These are phyloP conservation scores for Aspergillus fijiensis DNA, from an alignment of 2,329 filamentous ascomycete species.

Conservation along the genomic window DNA sequence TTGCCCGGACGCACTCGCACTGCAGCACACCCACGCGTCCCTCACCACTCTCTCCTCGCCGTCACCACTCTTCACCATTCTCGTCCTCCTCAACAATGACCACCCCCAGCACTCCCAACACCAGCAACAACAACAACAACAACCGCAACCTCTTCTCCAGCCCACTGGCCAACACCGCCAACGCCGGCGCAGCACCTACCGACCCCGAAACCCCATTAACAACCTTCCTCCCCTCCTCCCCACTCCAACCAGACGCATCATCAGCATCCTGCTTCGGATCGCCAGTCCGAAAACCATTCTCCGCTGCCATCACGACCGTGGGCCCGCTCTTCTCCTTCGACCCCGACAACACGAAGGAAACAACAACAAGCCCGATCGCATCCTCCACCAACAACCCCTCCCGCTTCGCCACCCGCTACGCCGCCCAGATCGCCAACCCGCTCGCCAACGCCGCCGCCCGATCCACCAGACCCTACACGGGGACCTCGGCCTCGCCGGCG, in stretches of 20 bases:
- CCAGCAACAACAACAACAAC: neutral
- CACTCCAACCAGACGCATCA: neutral
- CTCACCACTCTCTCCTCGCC: neutral
- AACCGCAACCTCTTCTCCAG: neutral
- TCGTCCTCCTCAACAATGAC: neutral
- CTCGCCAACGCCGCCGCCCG: conserved; percentile 12
- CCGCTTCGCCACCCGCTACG: conserved; percentile 30
- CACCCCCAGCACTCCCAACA: neutral
- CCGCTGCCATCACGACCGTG: neutral
- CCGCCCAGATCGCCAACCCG: conserved; percentile 31
- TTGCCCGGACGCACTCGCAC: neutral
- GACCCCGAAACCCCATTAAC: too few relatives aligned
- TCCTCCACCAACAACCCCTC: neutral
- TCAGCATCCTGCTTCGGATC: neutral
- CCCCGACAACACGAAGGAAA: neutral
- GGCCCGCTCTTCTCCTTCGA: neutral
- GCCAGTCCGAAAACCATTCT: neutral
- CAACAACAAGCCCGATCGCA: neutral
- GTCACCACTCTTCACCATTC: neutral
- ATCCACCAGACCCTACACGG: conserved; percentile 13
- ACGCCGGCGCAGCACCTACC: too few relatives aligned
- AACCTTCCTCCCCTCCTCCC: neutral
- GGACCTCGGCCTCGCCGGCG: conserved; percentile 23
- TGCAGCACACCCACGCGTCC: neutral
- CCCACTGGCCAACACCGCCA: neutral